phyloP scores from a whole-genome alignment of 257 asterid genomes.

The Cruciata laevipes region DNA sequence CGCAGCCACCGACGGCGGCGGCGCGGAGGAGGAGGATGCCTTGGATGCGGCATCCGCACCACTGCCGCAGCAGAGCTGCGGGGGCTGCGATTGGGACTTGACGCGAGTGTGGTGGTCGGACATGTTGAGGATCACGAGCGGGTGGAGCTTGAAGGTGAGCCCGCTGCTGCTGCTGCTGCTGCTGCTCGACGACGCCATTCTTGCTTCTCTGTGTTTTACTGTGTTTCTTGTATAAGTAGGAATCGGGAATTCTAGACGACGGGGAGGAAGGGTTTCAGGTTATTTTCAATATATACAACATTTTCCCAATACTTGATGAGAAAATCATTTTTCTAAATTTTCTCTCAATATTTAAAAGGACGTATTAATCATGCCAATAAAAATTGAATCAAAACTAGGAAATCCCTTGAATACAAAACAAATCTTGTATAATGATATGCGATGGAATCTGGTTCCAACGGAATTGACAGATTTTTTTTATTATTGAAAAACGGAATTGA shows the following conservation, averaged over 20 bases:
- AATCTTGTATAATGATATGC: no score
- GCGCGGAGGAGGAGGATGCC: slow-evolving; percentile 18
- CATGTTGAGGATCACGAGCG: slow-evolving; percentile 82
- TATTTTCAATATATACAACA: not conserved
- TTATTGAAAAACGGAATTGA: no score
- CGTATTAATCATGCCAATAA: no score
- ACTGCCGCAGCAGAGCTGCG: slow-evolving; percentile 17
- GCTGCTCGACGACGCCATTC: slow-evolving; percentile 76
- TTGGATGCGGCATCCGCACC: slow-evolving; percentile 19
- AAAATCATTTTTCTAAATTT: no score
- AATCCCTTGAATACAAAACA: no score
- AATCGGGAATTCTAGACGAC: not conserved
- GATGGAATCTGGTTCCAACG: no score
- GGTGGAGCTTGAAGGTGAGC: slow-evolving; percentile 91
- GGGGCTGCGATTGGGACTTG: slow-evolving; percentile 66
- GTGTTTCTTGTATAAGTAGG: not conserved
- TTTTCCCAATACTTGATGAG: not conserved
- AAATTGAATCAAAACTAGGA: no score
- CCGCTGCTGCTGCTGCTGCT: slow-evolving; percentile 95
- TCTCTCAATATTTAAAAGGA: no score
- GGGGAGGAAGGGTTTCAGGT: not conserved
- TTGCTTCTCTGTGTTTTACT: not conserved
- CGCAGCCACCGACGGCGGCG: slow-evolving; percentile 14
- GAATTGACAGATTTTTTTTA: no score
- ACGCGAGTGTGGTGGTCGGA: slow-evolving; percentile 95